A percentile compares a stretch with the other conserved stretches of the same genome.
These are phyloP conservation scores for Hygrophorus pudorinus DNA, from an alignment of 768 basidiomycete species.

Conservation along the genomic window DNA sequence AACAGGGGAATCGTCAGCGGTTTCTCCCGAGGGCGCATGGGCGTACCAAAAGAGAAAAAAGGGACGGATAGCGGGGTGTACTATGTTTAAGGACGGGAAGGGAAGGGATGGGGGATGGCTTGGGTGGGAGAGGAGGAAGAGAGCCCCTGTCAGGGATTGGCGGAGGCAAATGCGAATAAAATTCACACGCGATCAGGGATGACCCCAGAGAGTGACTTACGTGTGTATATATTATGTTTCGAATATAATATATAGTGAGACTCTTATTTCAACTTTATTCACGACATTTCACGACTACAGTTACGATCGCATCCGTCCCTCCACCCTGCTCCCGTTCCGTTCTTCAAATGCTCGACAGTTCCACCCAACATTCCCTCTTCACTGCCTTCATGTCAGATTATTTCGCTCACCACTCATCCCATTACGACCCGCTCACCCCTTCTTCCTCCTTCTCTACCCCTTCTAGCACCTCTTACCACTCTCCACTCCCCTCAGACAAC, in stretches of 20 bases:
- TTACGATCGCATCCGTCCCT: too few species aligned
- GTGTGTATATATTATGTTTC: too few species aligned
- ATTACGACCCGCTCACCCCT: neutral
- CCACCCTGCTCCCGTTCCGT: too few species aligned
- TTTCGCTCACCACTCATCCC: neutral
- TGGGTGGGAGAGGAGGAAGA: too few species aligned
- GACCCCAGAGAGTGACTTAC: too few species aligned
- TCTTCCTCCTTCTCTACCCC: neutral
- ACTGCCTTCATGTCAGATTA: neutral
- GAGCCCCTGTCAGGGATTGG: constrained; percentile 5
- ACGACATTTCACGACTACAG: too few species aligned
- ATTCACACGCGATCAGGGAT: constrained; percentile 2
- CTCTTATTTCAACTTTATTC: too few species aligned
- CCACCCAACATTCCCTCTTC: too few species aligned
- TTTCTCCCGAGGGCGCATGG: neutral
- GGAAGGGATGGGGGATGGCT: neutral
- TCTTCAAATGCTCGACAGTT: too few species aligned
- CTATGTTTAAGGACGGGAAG: neutral
- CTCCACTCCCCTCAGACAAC: neutral
- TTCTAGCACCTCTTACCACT: neutral
- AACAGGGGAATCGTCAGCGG: neutral
- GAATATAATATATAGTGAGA: too few species aligned
- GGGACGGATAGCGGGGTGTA: neutral
- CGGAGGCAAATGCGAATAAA: constrained; percentile 3
- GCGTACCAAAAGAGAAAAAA: neutral